Base-by-base conservation (phyloP, 768 basidiomycete species). In the Lepiota venenata region DNA sequence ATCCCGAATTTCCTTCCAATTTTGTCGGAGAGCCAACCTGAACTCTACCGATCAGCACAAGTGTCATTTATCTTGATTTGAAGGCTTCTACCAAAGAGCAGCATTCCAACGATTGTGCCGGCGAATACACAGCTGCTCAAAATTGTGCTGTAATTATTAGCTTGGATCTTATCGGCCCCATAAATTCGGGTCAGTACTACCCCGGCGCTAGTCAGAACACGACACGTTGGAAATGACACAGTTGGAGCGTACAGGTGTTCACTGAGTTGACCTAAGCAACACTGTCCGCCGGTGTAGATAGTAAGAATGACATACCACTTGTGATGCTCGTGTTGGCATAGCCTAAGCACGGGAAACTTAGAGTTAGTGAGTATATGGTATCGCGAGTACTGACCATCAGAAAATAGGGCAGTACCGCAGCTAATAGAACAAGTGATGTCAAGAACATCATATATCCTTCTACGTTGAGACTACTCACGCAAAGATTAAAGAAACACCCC, bases 1-100 rank as follows among this genome's bases (percentile, higher is more conserved):
- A 94, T 93, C 58, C 92, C 91, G 60, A 85, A 87, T 63, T 93
- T 95, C 47, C 87, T 79, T 14, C 93, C 92, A 57, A 93, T 61
- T 67, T 89, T 91, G 67, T 95, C 93, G 14, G 88, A 88, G 56
- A 93, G 73, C 65, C 84, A 91, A 25, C 80, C 80, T 77, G 50
- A 38, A 16, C 10, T 40, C 25, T 39, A n/a, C 7, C 9, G 18
- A 25, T 35, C 20, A 21, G 25, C 4, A 16, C 32, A 32, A 32
- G 8, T 32, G 8, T 9, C 32, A 7, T 32, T 8, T 7, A 8
- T 32, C 6, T 32, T 9, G 4, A 32, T 8, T 32, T 11, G 11
- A 29, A 29, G n/a, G 12, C 9, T 56, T 67, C 39, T 49, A 69
- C 89, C 89, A 61, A 93, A 92, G 43, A 65, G 59, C 38, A 93